Conservation (phyloP, 352 stramenopile species). For the Phytophthora foliorum region DNA sequence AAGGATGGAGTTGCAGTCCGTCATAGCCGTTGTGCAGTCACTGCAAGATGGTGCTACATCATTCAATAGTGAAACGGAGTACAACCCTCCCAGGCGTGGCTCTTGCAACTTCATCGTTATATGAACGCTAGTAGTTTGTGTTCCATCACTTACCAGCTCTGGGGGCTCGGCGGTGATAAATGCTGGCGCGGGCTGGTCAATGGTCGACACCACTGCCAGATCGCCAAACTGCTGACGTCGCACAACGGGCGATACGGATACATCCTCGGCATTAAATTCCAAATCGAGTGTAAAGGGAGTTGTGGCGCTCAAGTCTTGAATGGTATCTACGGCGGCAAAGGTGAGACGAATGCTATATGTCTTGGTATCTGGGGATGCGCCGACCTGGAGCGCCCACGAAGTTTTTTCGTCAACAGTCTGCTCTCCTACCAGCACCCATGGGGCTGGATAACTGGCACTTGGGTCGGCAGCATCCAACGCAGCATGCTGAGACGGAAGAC, state of each 20-base stretch:
- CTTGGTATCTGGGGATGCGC: neutral
- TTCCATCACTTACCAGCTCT: constrained; percentile 1
- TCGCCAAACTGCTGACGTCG: constrained; percentile 12
- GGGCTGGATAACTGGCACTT: constrained; percentile 17
- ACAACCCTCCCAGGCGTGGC: constrained; percentile 22
- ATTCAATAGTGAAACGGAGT: constrained; percentile 8
- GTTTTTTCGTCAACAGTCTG: constrained; percentile 1
- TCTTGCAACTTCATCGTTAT: constrained; percentile 17
- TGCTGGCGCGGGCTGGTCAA: constrained; percentile 1
- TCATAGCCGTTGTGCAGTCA: constrained; percentile 7
- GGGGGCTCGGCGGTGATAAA: constrained; percentile 21
- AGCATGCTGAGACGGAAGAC: constrained; percentile 2
- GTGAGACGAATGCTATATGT: constrained; percentile 16
- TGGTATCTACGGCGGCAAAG: constrained; percentile 10
- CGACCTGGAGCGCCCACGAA: constrained; percentile 11
- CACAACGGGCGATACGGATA: constrained; percentile 3
- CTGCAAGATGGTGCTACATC: constrained; percentile 6
- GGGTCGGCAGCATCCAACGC: neutral
- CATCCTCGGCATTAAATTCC: constrained; percentile 6
- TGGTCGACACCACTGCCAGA: constrained; percentile 5
- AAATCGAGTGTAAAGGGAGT: constrained; percentile 24
- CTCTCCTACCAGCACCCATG: constrained; percentile 15
- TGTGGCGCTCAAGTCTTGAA: constrained; percentile 7
- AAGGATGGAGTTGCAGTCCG: constrained; percentile 11
- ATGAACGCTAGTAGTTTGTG: neutral